These are phyloP conservation scores for Artemisia annua DNA, from an alignment of 129 eudicot species.

Conservation along the genomic window DNA sequence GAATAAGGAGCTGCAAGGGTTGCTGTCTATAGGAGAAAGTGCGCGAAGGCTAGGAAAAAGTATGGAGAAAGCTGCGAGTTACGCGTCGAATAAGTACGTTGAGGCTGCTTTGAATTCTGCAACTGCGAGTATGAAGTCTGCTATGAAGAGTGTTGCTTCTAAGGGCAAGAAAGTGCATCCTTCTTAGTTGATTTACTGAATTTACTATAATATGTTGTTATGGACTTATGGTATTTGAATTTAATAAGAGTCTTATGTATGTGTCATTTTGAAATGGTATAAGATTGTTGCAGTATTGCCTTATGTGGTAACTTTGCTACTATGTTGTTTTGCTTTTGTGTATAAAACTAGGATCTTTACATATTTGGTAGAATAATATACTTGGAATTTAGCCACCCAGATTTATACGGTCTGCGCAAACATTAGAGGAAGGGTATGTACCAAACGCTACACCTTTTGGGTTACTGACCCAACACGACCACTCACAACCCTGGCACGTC, in stretches of 20 bases:
- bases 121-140: slow-evolving; percentile 82
- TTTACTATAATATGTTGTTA: neutral
- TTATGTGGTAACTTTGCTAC: no score
- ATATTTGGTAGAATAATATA: no score
- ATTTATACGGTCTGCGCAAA: no score
- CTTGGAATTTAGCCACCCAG: no score
- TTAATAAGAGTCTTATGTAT: neutral
- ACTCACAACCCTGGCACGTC: no score
- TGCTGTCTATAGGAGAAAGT: slow-evolving; percentile 53
- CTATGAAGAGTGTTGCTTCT: slow-evolving; percentile 56
- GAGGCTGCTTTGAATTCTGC: slow-evolving; percentile 88
- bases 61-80: slow-evolving; percentile 65
- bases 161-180: slow-evolving; percentile 80
- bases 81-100: slow-evolving; percentile 73
- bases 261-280: neutral
- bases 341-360: no score
- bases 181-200: slow-evolving; percentile 35
- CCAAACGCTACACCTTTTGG: no score
- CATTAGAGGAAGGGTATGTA: no score
- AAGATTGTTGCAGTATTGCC: neutral
- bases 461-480: no score
- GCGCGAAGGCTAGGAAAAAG: slow-evolving; percentile 64
- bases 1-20: slow-evolving; percentile 42
- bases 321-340: no score
- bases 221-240: neutral